Base-by-base conservation (phyloP, 2,329 filamentous ascomycete species). In the Aspergillus brunneoviolaceus region DNA sequence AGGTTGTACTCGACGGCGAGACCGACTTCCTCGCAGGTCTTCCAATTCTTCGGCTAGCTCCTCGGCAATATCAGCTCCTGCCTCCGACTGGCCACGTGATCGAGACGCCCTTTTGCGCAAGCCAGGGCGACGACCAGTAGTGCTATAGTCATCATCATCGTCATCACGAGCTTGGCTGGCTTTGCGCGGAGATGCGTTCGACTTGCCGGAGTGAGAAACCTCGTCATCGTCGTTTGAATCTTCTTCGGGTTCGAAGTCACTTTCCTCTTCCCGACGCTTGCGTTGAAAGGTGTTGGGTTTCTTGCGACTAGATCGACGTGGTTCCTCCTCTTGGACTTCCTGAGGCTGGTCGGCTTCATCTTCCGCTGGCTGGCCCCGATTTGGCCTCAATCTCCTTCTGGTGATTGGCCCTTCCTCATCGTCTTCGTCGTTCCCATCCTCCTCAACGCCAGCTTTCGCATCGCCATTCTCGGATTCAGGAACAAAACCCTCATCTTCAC, bases 171-270 rank as follows among this genome's bases (percentile, higher is more conserved):
- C 65, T 59, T 73, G 75, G 52, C 68, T 76, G 33, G 64, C 67
- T 65, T 81, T 79, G 57, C 74, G 72, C 47, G 79, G 75, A 47
- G 77, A 78, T 50, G 67, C 73, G 65, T 82, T 74, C 45, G 77
- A 79, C 31, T 77, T 75, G 61, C 80, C 82, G 6, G 82, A 84
- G 45, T 80, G 80, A 2, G 82, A 85, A 7, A 63, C 12, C 39
- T 85, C 79, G 57, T 85, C 84, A 25, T 84, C 84, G 23, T 84
- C 84, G 27, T 76, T 70, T 1, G 70, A 74, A 14, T 83, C 84
- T 52, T 86, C 85, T 23, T 79, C 81, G 5, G 86, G 85, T 66
- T 87, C 85, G 63, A 88, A 88, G 66, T 88, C 86, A 65, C 85
- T 87, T 66, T 83, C 65, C 14, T 64, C 86, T 55, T 86, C 82